phyloP scores from a whole-genome alignment of 306 rosid species.

The Lathyrus oleraceus region DNA sequence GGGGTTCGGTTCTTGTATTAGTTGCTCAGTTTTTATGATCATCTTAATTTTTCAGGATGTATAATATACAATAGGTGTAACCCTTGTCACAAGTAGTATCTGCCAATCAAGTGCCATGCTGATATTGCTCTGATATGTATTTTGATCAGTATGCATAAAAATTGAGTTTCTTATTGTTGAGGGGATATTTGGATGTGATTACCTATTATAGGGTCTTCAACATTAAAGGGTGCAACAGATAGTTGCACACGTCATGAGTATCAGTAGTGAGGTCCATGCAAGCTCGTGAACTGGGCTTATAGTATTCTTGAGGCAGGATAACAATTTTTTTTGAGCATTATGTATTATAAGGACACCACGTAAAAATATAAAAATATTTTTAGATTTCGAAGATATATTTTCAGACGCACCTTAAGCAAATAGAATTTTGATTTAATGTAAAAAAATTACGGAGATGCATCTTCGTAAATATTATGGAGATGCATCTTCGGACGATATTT shows the following conservation, averaged over 20 bases:
- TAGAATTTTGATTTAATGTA: too few relatives aligned
- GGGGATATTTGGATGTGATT: conserved; percentile 31
- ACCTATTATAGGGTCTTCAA: conserved; percentile 16
- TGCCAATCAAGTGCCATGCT: conserved; percentile 26
- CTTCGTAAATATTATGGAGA: too few relatives aligned
- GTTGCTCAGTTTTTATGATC: conserved; percentile 33
- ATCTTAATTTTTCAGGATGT: conserved; percentile 41
- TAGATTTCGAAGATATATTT: too few relatives aligned
- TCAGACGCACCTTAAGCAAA: too few relatives aligned
- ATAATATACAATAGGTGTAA: conserved; percentile 31
- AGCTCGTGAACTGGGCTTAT: conserved; percentile 3
- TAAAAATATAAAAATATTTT: too few relatives aligned
- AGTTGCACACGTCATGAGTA: conserved; percentile 8
- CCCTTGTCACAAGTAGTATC: conserved; percentile 29
- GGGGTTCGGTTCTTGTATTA: conserved; percentile 21
- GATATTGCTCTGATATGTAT: conserved; percentile 27
- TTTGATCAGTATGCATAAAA: conserved; percentile 27
- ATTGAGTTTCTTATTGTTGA: conserved; percentile 26
- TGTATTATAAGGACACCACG: too few relatives aligned
- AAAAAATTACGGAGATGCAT: too few relatives aligned
- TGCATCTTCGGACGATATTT: too few relatives aligned
- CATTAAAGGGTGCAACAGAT: conserved; percentile 31
- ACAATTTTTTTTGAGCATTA: too few relatives aligned
- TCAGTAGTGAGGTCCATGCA: conserved; percentile 20
- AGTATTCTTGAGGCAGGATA: conserved; percentile 5